Evolutionary conservation across 2,329 filamentous ascomycete genomes (phyloP).

Genomic region (Hysterium pulicare): DNA sequence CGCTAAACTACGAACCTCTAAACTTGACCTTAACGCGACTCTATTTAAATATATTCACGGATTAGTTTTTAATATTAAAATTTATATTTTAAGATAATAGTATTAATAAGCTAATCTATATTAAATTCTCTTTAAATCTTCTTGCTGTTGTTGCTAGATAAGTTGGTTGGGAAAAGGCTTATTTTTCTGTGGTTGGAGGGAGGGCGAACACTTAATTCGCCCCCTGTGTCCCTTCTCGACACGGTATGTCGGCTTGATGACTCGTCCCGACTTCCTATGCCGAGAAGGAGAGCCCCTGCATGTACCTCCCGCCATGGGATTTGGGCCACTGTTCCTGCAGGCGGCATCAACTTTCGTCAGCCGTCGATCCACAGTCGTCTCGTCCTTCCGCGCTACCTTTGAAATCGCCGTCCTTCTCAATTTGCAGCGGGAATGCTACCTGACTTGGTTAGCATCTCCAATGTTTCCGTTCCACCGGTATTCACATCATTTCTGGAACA

Average conservation of each 20-base stretch:
- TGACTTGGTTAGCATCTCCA: neutral
- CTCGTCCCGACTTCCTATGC: neutral
- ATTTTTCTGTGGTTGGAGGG: no score
- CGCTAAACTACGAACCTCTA: neutral
- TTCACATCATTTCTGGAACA: neutral
- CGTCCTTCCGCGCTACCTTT: neutral
- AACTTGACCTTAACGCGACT: no score
- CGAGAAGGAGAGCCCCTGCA: neutral
- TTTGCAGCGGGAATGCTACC: neutral
- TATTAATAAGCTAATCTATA: no score
- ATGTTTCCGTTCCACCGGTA: slow-evolving; percentile 1
- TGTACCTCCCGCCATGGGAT: neutral
- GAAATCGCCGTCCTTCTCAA: neutral
- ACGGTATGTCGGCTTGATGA: neutral
- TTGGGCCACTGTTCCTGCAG: neutral
- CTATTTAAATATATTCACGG: no score
- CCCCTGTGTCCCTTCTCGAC: neutral
- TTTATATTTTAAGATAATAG: no score
- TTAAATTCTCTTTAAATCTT: no score
- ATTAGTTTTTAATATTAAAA: no score
- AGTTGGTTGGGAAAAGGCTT: no score
- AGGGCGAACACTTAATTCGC: neutral
- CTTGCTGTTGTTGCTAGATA: no score
- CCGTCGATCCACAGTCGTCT: neutral
- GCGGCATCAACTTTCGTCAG: slow-evolving; percentile 1